phyloP scores from a whole-genome alignment of 2,329 filamentous ascomycete genomes.

The Epichloe sylvatica region DNA sequence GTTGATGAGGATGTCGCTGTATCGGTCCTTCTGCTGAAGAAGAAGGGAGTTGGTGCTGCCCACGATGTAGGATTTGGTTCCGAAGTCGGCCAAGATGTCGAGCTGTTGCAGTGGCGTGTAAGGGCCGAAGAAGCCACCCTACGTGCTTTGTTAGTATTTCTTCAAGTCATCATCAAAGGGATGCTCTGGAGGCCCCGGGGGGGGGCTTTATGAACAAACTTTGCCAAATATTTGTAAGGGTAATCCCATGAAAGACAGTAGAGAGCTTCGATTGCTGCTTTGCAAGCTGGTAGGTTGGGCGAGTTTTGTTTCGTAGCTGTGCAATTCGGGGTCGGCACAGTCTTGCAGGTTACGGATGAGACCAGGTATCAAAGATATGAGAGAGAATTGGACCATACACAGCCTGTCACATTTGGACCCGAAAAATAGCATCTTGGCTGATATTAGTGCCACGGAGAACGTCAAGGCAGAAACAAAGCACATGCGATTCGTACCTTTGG shows the following conservation, averaged over 20 bases:
- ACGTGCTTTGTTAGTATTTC: not conserved
- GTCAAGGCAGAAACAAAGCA: not conserved
- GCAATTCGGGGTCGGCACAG: constrained; percentile 84
- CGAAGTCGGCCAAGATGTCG: constrained; percentile 81
- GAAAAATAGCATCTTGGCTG: constrained; percentile 82
- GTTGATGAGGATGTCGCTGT: constrained; percentile 93
- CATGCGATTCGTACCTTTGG: constrained; percentile 57
- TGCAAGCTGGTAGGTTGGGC: constrained; percentile 70
- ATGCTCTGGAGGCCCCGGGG: no score
- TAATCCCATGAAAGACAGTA: constrained; percentile 87
- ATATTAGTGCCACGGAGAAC: constrained; percentile 1
- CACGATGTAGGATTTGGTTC: constrained; percentile 94
- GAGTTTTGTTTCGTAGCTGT: constrained; percentile 63
- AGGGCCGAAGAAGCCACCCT: constrained; percentile 88
- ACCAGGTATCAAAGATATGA: constrained; percentile 88
- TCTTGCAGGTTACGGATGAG: constrained; percentile 86
- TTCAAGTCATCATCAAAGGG: not conserved
- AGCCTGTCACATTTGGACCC: constrained; percentile 88
- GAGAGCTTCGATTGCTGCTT: constrained; percentile 80
- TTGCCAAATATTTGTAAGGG: constrained; percentile 92
- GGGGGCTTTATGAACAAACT: constrained; percentile 26
- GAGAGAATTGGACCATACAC: constrained; percentile 97
- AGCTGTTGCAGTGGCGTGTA: constrained; percentile 95
- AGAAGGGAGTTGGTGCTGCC: constrained; percentile 92
- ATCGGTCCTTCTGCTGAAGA: constrained; percentile 85